Conservation (phyloP, 331 rosid species). For the Saraca asoca region DNA sequence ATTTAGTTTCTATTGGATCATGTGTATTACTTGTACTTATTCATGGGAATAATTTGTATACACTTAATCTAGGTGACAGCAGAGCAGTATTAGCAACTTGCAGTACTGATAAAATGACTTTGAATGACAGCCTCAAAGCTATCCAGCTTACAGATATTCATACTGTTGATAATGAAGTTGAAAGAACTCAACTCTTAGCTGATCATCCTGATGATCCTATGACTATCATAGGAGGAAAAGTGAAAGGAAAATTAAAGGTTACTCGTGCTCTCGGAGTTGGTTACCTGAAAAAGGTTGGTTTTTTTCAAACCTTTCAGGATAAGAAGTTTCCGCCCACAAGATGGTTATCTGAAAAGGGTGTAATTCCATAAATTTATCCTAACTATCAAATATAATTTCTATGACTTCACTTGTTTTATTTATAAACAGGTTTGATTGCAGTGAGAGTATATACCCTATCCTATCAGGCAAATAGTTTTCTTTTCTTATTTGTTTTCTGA, state of each 20-base stretch:
- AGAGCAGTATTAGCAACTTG: slow-evolving; percentile 84
- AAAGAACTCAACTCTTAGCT: slow-evolving; percentile 55
- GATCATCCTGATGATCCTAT: slow-evolving; percentile 79
- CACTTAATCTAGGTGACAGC: slow-evolving; percentile 93
- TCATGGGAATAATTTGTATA: slow-evolving; percentile 83
- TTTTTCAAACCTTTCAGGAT: slow-evolving; percentile 6
- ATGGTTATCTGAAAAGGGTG: neutral
- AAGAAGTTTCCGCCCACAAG: slow-evolving; percentile 16
- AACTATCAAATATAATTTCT: no score
- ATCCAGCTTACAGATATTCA: slow-evolving; percentile 91
- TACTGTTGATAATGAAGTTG: slow-evolving; percentile 74
- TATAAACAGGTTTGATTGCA: neutral
- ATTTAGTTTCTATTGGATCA: slow-evolving; percentile 92
- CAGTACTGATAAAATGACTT: slow-evolving; percentile 32
- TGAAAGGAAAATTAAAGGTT: slow-evolving; percentile 92
- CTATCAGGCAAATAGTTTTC: slow-evolving; percentile 3
- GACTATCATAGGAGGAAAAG: slow-evolving; percentile 59
- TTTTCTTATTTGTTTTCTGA: slow-evolving; percentile 25
- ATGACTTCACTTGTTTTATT: no score
- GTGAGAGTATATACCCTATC: slow-evolving; percentile 7
- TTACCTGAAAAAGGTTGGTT: slow-evolving; percentile 84
- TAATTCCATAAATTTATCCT: neutral
- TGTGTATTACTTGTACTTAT: slow-evolving; percentile 90
- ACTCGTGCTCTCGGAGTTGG: slow-evolving; percentile 99
- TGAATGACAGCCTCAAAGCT: slow-evolving; percentile 55